Evolutionary conservation across 352 stramenopile genomes (phyloP), one percentile per base, ranked within the genome.

Genomic region (Peronospora tabacina): DNA sequence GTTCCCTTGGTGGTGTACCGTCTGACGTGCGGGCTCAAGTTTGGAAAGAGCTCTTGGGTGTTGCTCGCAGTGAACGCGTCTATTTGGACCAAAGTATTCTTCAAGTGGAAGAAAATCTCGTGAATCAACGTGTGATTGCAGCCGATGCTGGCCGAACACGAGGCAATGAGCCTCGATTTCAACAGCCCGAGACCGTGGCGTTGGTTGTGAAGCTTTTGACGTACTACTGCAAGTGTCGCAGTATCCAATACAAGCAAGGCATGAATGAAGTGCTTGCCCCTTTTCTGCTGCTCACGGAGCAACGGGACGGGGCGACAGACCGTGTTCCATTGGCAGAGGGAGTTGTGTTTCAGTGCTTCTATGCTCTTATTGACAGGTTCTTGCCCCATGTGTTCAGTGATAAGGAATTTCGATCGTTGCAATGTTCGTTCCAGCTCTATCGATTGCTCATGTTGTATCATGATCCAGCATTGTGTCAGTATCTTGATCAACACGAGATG

Each of bases 191-290:
- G 55, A 92, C 87, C 4, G 59, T 90, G 44, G 82, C 85, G 35
- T 56, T 78, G 8, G 68, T 97, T 44, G 59, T 66, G 8, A 85
- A 91, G 54, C 57, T 97, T 45, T 70, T 97, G 26, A 97, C 90
- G 11, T 95, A 93, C 55, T 96, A 97, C 61, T 96, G 89, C 82
- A 96, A 96, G 54, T 76, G 69, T 44, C 79, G 88, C 39, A 87
- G 64, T 32, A 78, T 96, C 43, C 61, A 68, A 16, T 97, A 97
- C 82, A 97, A 97, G 46, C 88, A 97, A 66, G 90, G 90, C 12
- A 94, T 97, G 87, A 96, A 97, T 61, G 90, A 97, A 60, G 85
- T 97, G 38, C 64, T 97, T 4, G 89, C 90, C 12, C 90, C 90
- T 1, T 96, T 97, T 50, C 49, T 97, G 19, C 67, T 95, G 42